These are phyloP conservation scores for Chlorella sp. DNA, from an alignment of 139 green algal genomes.

Conservation along the genomic window DNA sequence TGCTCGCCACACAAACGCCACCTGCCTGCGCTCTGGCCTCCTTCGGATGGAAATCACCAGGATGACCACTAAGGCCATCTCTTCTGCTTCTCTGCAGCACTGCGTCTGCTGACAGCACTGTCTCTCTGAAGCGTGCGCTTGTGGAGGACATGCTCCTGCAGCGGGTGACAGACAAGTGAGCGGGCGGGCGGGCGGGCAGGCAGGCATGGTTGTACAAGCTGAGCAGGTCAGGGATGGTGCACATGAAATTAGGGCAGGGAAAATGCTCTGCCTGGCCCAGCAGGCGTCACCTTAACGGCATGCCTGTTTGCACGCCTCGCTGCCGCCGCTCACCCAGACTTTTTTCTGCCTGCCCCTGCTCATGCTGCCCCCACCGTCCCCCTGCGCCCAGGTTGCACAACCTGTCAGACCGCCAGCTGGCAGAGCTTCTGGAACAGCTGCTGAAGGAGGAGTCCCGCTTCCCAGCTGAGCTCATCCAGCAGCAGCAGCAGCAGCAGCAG, in stretches of 20 bases:
- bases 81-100: neutral
- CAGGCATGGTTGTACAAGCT: too few species aligned
- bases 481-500: neutral
- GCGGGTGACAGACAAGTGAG: constrained; percentile 23
- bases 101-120: constrained; percentile 3
- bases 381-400: constrained; percentile 18
- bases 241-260: neutral
- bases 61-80: neutral
- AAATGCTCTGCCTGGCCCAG: too few species aligned
- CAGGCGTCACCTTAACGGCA: neutral
- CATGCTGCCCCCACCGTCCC: neutral
- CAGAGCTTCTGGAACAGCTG: constrained; percentile 33
- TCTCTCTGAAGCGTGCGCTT: constrained; percentile 9
- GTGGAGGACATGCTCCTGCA: constrained; percentile 38
- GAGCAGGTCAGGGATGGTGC: too few species aligned
- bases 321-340: neutral
- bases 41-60: neutral
- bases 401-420: constrained; percentile 31
- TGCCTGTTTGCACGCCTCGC: neutral
- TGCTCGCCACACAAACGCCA: neutral
- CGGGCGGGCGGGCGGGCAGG: too few species aligned
- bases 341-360: neutral
- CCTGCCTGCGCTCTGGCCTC: neutral
- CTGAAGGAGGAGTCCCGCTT: constrained; percentile 4
- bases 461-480: constrained; percentile 22